These are phyloP conservation scores for Vitis rotundifolia DNA, from an alignment of 164 flowering plant species.

Conservation along the genomic window DNA sequence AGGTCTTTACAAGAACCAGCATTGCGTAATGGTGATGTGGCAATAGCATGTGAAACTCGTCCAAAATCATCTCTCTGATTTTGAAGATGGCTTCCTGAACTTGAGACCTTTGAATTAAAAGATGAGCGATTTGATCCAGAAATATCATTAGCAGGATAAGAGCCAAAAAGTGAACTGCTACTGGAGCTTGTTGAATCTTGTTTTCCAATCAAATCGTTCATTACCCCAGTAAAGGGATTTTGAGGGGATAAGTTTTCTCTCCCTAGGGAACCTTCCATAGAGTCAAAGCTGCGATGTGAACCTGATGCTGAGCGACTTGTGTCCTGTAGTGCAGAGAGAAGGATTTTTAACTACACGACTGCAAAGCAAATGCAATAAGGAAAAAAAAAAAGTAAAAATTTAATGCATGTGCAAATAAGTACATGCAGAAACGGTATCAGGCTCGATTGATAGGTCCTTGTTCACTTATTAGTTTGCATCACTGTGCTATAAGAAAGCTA, in stretches of 20 bases:
- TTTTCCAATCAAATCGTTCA: constrained; percentile 28
- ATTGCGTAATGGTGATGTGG: constrained; percentile 34
- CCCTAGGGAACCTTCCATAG: constrained; percentile 42
- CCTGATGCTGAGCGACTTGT: constrained; percentile 55
- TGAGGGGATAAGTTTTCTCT: constrained; percentile 36
- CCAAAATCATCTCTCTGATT: constrained; percentile 28
- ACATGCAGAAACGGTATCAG: not conserved
- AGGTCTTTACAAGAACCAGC: constrained; percentile 48
- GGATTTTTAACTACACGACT: constrained; percentile 1
- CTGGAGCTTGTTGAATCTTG: constrained; percentile 48
- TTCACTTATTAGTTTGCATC: too few species aligned
- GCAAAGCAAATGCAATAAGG: not conserved
- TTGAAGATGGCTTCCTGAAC: constrained; percentile 29
- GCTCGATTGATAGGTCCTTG: not conserved
- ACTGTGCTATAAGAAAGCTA: too few species aligned
- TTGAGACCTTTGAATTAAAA: constrained; percentile 34
- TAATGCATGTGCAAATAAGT: not conserved
- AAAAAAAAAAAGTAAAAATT: not conserved
- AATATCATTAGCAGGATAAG: constrained; percentile 25
- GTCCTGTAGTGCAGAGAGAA: constrained; percentile 43
- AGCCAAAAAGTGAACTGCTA: constrained; percentile 27
- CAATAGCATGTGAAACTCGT: constrained; percentile 19
- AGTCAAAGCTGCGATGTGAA: constrained; percentile 56
- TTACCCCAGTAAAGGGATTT: constrained; percentile 30
- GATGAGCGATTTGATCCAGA: constrained; percentile 42